Conservation (phyloP, 2,329 filamentous ascomycete species). For the Ceratocystis ficicola region DNA sequence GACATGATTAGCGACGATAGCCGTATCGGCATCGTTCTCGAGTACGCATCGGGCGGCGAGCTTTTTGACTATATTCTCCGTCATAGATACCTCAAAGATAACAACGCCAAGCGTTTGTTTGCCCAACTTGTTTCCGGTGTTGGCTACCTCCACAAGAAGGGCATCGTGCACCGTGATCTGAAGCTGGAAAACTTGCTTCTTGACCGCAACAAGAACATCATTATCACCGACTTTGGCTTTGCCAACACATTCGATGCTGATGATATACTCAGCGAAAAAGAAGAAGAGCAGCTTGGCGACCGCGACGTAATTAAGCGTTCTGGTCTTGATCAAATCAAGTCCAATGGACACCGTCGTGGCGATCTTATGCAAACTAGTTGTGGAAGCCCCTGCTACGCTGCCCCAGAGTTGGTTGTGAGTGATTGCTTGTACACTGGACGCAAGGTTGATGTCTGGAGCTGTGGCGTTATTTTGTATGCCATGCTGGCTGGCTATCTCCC, state of each 20-base stretch:
- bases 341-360: constrained; percentile 66
- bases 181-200: constrained; percentile 93
- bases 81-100: constrained; percentile 90
- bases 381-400: constrained; percentile 94
- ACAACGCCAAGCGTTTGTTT: constrained; percentile 78
- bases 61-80: constrained; percentile 97
- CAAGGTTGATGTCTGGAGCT: constrained; percentile 99
- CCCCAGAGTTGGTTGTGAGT: constrained; percentile 91
- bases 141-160: constrained; percentile 95
- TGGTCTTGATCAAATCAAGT: constrained; percentile 68
- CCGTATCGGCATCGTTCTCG: constrained; percentile 94
- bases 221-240: constrained; percentile 98
- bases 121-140: constrained; percentile 93
- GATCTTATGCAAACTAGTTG: constrained; percentile 99
- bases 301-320: constrained; percentile 77
- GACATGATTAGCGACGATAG: constrained; percentile 98
- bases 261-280: constrained; percentile 80
- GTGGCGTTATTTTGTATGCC: constrained; percentile 94
- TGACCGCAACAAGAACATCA: constrained; percentile 95
- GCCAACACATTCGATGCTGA: constrained; percentile 89
- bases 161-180: constrained; percentile 91
- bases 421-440: constrained; percentile 94
- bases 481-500: constrained; percentile 97
- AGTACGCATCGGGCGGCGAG: constrained; percentile 95
- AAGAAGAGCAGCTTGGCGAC: constrained; percentile 76